Evolutionary conservation across 148 eudicot genomes (phyloP), one percentile per base, ranked within the genome.

Genomic region (Agrostemma githago): DNA sequence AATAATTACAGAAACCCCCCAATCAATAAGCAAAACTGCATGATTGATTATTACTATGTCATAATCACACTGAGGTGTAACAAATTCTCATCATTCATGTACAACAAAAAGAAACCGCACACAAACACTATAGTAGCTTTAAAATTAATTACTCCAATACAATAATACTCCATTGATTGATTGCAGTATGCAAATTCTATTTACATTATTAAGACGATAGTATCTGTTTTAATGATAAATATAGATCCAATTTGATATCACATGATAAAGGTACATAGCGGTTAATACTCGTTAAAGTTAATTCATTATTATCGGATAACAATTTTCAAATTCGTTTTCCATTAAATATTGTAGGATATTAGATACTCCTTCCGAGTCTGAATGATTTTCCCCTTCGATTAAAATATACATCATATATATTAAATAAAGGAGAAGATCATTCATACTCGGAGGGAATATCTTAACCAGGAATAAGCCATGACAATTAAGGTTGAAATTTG

Each of bases 1-100:
- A 51, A 11, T 15, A 51, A 11, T 15, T 51, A 51, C 56, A 51
- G 34, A 26, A 26, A 51, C 56, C 56, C 3, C 0, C 40, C 61
- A 21, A 10, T 20, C 37, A 3, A 41, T 59, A 4, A 60, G 14
- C 12, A 60, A 20, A 57, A 72, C 37, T 12, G 15, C n/a, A 39
- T 60, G 67, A 62, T 73, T 43, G 76, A 73, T 73, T 60, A 26
- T 26, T 26, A 26, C 34, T 26, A 44, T 73, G 76, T 73, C 76
- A 4, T 73, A 77, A 77, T 77, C 75, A 77, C 19, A 39, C 40
- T 77, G 70, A 71, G 41, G 70, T 70, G 59, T 11, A 48, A 51
- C 8, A 37, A 16, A 67, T 42, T 67, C 41, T 58, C 61, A 51
- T 51, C 16, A 51, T 34, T 34, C 4, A 42, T 12, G 17, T 59